Conservation (phyloP, 202 grass and related monocot genomes). For the Musa balbisiana region DNA sequence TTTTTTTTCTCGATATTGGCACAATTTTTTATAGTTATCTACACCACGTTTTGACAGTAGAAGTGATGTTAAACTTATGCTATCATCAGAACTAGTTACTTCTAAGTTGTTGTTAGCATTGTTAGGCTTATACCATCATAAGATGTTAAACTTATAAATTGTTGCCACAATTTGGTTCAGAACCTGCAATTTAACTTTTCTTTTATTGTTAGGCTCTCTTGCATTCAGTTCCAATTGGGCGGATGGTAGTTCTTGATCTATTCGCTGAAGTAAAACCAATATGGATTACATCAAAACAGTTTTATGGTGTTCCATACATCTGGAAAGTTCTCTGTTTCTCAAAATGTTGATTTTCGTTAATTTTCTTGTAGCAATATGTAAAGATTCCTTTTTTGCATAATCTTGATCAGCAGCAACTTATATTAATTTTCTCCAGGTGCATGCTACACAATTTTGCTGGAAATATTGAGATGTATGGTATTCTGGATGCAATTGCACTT, state of each 20-base stretch:
- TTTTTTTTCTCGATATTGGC: neutral
- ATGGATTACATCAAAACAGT: conserved; percentile 81
- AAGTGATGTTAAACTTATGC: neutral
- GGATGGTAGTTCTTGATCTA: conserved; percentile 95
- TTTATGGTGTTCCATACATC: conserved; percentile 87
- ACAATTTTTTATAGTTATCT: neutral
- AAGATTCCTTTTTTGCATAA: neutral
- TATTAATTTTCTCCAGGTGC: conserved; percentile 52
- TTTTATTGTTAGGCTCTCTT: conserved; percentile 56
- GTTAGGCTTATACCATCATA: too few species aligned
- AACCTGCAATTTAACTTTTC: neutral
- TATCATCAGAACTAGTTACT: neutral
- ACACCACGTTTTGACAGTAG: neutral
- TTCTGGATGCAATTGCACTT: conserved; percentile 83
- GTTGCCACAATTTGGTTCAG: too few species aligned
- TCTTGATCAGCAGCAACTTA: neutral
- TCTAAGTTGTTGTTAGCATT: too few species aligned
- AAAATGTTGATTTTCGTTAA: neutral
- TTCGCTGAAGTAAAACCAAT: conserved; percentile 96
- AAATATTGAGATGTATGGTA: conserved; percentile 98
- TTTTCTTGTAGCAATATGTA: neutral
- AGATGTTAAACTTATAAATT: too few species aligned
- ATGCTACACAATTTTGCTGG: conserved; percentile 98
- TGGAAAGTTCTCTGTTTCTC: conserved; percentile 40
- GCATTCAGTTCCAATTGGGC: conserved; percentile 87